These are phyloP conservation scores for Tarenaya hassleriana DNA, from an alignment of 345 rosid species.

Conservation along the genomic window DNA sequence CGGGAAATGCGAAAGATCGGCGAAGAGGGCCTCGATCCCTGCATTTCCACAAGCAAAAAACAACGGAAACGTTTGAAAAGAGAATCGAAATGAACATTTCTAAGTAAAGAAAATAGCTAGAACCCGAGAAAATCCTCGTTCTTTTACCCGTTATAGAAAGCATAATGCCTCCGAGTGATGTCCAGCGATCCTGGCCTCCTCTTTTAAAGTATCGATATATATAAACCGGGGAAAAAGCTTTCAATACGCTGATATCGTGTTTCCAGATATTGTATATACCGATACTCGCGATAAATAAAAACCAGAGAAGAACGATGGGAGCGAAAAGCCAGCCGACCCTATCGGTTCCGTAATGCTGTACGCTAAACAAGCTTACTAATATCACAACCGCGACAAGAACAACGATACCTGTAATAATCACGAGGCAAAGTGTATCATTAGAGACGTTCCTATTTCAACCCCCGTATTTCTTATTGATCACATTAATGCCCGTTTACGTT, in stretches of 20 bases:
- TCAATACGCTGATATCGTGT: slow-evolving; percentile 62
- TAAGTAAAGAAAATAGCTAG: background rate
- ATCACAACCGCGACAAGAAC: slow-evolving; percentile 65
- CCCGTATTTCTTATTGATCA: no score
- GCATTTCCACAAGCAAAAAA: slow-evolving; percentile 12
- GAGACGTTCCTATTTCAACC: background rate
- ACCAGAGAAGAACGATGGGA: slow-evolving; percentile 85
- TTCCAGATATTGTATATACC: slow-evolving; percentile 68
- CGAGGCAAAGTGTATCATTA: slow-evolving; percentile 4
- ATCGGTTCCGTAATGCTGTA: slow-evolving; percentile 81
- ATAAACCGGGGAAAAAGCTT: slow-evolving; percentile 73
- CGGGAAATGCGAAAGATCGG: slow-evolving; percentile 84
- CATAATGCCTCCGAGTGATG: slow-evolving; percentile 72
- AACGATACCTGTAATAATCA: slow-evolving; percentile 52
- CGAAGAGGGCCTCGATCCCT: slow-evolving; percentile 91
- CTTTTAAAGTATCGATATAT: slow-evolving; percentile 52
- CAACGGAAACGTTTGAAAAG: background rate
- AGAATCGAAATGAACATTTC: background rate
- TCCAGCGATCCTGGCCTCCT: slow-evolving; percentile 71
- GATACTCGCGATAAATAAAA: slow-evolving; percentile 59
- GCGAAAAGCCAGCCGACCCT: slow-evolving; percentile 82
- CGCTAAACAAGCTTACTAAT: slow-evolving; percentile 60
- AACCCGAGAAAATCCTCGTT: background rate
- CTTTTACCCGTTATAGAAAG: slow-evolving; percentile 69
- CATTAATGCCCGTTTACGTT: no score